Base-by-base conservation (phyloP, 2,329 filamentous ascomycete species). In the Tothia fuscella region DNA sequence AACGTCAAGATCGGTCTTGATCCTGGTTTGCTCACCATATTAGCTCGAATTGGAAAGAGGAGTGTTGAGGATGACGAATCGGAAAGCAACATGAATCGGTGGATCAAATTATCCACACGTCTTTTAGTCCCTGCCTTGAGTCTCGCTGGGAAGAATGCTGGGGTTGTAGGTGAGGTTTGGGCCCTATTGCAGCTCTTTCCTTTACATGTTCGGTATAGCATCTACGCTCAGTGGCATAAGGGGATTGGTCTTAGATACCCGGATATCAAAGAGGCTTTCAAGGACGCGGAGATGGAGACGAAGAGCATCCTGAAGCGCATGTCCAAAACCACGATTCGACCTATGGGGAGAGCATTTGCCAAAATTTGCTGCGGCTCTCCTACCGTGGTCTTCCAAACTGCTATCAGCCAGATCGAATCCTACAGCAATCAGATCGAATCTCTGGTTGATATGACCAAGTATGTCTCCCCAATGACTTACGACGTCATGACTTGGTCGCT, bases 341-440 rank as follows among this genome's bases (percentile, higher is more conserved):
- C 80, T 35, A 94, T 94, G 78, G 87, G 88, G 36, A 80, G 88
- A 55, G 78, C 80, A 28, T 71, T 98, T 22, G 88, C 89, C 6
- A 96, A 95, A 61, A 82, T 88, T n/a, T 87, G 88, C 20, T 83
- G 86, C 53, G 80, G 86, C 1, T 91, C 86, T 32, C 93, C 91
- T 2, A 89, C 89, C 20, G 74, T 94, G 43, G 88, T 96, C 19
- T 94, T 95, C 65, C 79, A 79, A 53, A 82, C 89, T 43, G 86
- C 88, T 5, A 76, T 98, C 44, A 80, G 80, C 47, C 88, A 95
- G 59, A 85, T 95, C 45, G 88, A 98, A 60, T 80, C 82, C 0
- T 98, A 98, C 58, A 83, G 82, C 56, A 98, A 96, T 56, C 72
- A 98, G 46, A 94, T 94, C 43, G 85, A 94, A 47, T 85, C 86